Conservation (phyloP, 306 rosid genomes). For the Gleditsia sinensis region DNA sequence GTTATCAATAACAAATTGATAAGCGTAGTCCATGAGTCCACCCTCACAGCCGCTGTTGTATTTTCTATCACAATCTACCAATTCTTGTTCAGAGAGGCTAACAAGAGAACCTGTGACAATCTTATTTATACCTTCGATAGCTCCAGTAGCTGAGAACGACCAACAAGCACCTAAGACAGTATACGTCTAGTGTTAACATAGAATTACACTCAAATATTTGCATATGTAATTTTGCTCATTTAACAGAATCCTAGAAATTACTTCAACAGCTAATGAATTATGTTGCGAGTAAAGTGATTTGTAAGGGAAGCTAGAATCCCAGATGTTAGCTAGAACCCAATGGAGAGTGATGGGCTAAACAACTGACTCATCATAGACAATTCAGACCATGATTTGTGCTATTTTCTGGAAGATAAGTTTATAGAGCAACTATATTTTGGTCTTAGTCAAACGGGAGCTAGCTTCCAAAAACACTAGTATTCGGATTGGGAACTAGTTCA, state of each 20-base stretch:
- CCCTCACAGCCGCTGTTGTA: constrained; percentile 79
- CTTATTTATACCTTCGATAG: constrained; percentile 91
- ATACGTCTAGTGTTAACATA: constrained; percentile 13
- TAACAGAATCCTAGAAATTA: neutral
- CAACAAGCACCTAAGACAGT: constrained; percentile 81
- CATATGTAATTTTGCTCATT: neutral
- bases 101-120: constrained; percentile 81
- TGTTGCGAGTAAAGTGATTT: neutral
- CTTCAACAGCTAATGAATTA: neutral
- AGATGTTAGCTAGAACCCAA: neutral
- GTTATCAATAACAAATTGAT: constrained; percentile 70
- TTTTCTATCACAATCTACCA: constrained; percentile 75
- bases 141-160: constrained; percentile 93
- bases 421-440: neutral
- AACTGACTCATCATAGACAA: neutral
- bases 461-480: too few relatives aligned
- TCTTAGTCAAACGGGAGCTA: neutral
- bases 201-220: neutral
- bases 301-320: neutral
- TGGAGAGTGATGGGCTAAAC: neutral
- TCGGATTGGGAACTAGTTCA: neutral
- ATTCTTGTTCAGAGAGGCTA: constrained; percentile 92
- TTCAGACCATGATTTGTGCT: constrained; percentile 4
- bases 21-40: constrained; percentile 88
- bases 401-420: neutral